Evolutionary conservation across 495 filamentous ascomycete genomes (phyloP), one percentile per base, ranked within the genome.

Genomic region (Penicillium coffeae): DNA sequence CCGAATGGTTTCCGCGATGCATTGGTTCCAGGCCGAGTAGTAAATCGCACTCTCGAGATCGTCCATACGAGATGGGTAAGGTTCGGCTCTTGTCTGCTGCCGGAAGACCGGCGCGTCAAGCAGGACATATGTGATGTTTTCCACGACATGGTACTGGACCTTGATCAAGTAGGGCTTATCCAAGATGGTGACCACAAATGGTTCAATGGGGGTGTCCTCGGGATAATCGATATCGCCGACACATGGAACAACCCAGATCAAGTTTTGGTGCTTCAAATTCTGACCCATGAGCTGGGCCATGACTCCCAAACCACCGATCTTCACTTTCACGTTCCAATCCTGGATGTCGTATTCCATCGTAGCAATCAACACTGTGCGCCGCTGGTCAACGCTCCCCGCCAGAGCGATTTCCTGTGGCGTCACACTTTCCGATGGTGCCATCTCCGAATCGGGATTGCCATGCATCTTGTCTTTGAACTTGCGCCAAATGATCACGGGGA

Each of bases 291-390:
- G 66, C 54, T 85, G 82, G 14, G 80, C 79, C 79, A 82, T 83
- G 30, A 87, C 83, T 56, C 84, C 84, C 21, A 88, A 66, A 36
- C 84, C 84, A 47, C 84, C 84, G 44, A 87, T 87, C 63, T 88
- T 88, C 63, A 87, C 80, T 59, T 83, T 86, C 58, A 88, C 85
- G 1, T 60, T 71, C 76, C 83, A 87, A 56, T 87, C 84, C 27
- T 85, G 82, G 49, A 88, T 85, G 43, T 86, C 80, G 56, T 87
- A 88, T 59, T 86, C 84, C 77, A 88, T 85, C 15, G 83, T 87
- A 6, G 83, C 83, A 37, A 86, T 80, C 8, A 87, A 70, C 1
- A 85, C 78, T 30, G 75, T 82, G 16, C 79, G 67, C 21, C 75
- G 66, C 16, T 64, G 67, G 2, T 70, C 68, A 27, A 63, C 54